phyloP scores from a whole-genome alignment of 345 rosid species.

The Eucalyptus cloeziana region DNA sequence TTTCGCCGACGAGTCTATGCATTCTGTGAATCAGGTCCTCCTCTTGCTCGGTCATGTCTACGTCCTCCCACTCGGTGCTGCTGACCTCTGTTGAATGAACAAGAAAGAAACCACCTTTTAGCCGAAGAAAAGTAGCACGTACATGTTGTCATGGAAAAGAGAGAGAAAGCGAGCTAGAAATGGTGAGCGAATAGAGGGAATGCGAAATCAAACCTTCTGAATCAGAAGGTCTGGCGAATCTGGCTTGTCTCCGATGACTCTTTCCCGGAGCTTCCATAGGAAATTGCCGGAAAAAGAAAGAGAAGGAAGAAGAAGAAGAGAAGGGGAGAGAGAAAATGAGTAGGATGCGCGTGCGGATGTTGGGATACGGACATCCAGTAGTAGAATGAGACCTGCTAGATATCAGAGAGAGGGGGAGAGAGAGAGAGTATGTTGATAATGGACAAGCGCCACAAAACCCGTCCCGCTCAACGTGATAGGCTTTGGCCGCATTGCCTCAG shows the following conservation, averaged over 20 bases:
- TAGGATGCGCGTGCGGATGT: neutral
- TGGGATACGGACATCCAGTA: neutral
- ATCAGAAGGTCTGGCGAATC: neutral
- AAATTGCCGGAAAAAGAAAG: neutral
- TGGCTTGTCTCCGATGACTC: neutral
- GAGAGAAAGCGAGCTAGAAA: neutral
- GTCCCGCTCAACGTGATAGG: neutral
- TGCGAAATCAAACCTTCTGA: neutral
- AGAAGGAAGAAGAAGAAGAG: neutral
- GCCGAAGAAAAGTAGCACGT: neutral
- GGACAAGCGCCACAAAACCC: neutral
- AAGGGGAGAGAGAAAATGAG: neutral
- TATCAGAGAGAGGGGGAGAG: neutral
- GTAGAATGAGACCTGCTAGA: neutral
- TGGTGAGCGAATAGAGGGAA: neutral
- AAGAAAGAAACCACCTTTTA: neutral
- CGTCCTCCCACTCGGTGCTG: conserved; percentile 51
- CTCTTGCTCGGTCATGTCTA: conserved; percentile 49
- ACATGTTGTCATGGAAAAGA: neutral
- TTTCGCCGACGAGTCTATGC: conserved; percentile 57
- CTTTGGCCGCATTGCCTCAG: neutral
- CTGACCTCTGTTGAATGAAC: conserved; percentile 36
- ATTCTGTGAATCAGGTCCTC: conserved; percentile 64
- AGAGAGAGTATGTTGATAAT: neutral
- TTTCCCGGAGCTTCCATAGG: neutral